A percentile compares a stretch with the other conserved stretches of the same genome.
phyloP scores from a whole-genome alignment of 2,329 filamentous ascomycete species.

The Aaosphaeria arxii region DNA sequence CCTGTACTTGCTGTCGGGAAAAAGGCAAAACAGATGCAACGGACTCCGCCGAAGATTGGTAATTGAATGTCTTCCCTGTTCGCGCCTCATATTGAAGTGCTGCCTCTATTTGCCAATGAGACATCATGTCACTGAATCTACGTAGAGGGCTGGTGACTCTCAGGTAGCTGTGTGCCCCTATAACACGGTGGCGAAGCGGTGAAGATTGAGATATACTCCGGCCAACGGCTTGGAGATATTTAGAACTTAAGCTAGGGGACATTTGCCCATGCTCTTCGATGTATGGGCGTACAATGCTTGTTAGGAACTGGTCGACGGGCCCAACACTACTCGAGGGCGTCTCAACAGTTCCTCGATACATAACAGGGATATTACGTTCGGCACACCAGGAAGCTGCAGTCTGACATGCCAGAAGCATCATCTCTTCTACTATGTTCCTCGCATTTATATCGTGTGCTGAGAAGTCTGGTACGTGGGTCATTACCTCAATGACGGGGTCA shows the following conservation, averaged over 20 bases:
- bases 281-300: slow-evolving; percentile 36
- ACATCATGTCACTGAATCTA: slow-evolving; percentile 58
- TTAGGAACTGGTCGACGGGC: slow-evolving; percentile 17
- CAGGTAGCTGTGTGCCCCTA: slow-evolving; percentile 54
- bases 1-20: slow-evolving; percentile 44
- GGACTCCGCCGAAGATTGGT: slow-evolving; percentile 12
- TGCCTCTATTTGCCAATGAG: slow-evolving; percentile 64
- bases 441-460: slow-evolving; percentile 15
- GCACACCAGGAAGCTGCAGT: slow-evolving; percentile 51
- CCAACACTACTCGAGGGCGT: slow-evolving; percentile 10
- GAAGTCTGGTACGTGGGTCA: neutral
- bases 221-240: slow-evolving; percentile 43
- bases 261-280: slow-evolving; percentile 33
- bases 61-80: slow-evolving; percentile 42
- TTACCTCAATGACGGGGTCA: slow-evolving; percentile 44
- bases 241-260: slow-evolving; percentile 35
- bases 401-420: slow-evolving; percentile 57
- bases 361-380: slow-evolving; percentile 50
- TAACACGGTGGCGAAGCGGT: slow-evolving; percentile 48
- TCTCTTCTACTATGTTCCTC: slow-evolving; percentile 31
- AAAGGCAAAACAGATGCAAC: slow-evolving; percentile 52
- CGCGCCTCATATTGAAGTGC: slow-evolving; percentile 55
- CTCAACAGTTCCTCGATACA: slow-evolving; percentile 45
- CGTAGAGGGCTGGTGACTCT: slow-evolving; percentile 62
- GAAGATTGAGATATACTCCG: slow-evolving; percentile 43